Base-by-base conservation (phyloP, 1,139 yeast species). In the Saccharomyces hybrid region DNA sequence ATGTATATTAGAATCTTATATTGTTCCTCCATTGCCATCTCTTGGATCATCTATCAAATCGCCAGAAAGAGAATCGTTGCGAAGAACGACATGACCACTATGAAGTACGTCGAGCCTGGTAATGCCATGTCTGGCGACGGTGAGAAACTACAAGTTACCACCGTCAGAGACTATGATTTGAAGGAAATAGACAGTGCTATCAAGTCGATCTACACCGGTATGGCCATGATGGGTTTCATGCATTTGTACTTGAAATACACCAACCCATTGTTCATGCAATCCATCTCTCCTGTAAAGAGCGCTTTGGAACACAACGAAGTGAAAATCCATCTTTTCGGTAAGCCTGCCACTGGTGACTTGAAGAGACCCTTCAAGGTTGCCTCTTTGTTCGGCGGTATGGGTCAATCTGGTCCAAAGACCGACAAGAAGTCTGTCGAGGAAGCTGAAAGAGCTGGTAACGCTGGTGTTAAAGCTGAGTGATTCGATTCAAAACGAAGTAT, bases 151-250 rank as follows among this genome's bases (percentile, higher is more conserved):
- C 79, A 82, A 58, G 88, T 91, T 61, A 90, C 97, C 66, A 90
- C 98, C 54, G 90, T 90, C 61, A 89, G 84, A 78, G 97, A 93
- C 66, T 95, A 93, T 77, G 99, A 93, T 73, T 80, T 89, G 71
- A 80, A 83, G 71, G 97, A 93, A 76, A 80, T 91, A 61, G 84
- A 87, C 70, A 58, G 81, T 52, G 85, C 89, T 60, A 81, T 91
- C 73, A 88, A 87, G 75, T 79, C 95, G 61, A 81, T 90, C 62
- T 84, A 86, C 79, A 87, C 95, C 63, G 88, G 96, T 60, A 73
- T 90, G 66, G 97, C 96, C 68, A 91, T 95, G 97, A 91, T 95
- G 95, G 97, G 86, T 34, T 88, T 93, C 83, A 91, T 93, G 98
- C 99, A 93, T 75, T 68, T 93, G 60, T 93, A 93, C 83, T 85